Evolutionary conservation across 2,329 filamentous ascomycete genomes (phyloP).

Genomic region (Phialocephala subalpina): DNA sequence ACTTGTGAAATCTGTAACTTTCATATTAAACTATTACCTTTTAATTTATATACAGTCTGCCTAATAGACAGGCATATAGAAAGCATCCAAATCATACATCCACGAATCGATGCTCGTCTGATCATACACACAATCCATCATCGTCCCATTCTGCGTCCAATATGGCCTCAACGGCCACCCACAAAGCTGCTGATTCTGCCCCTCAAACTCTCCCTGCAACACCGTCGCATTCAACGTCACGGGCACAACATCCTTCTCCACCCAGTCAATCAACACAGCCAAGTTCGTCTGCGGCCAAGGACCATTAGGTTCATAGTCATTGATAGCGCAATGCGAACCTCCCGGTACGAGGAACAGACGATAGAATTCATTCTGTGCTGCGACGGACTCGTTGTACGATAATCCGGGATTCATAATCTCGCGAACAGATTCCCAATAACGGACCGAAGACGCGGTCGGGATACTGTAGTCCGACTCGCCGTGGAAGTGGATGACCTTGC

Average conservation of each 20-base stretch:
- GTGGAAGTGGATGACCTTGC: slow-evolving; percentile 66
- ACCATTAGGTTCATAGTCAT: slow-evolving; percentile 50
- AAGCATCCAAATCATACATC: slow-evolving; percentile 38
- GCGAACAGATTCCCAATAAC: slow-evolving; percentile 62
- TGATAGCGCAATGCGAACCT: slow-evolving; percentile 59
- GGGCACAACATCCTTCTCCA: slow-evolving; percentile 62
- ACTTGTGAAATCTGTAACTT: too few species aligned
- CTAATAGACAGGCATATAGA: slow-evolving; percentile 31
- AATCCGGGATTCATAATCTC: slow-evolving; percentile 55
- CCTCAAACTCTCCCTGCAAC: slow-evolving; percentile 41
- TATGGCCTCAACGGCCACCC: slow-evolving; percentile 49
- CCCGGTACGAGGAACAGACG: slow-evolving; percentile 62
- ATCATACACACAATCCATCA: slow-evolving; percentile 41
- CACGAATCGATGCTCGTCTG: slow-evolving; percentile 40
- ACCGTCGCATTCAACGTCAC: slow-evolving; percentile 48
- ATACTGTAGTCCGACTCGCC: slow-evolving; percentile 62
- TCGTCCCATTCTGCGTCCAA: slow-evolving; percentile 37
- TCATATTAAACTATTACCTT: too few species aligned
- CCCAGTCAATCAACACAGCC: slow-evolving; percentile 73
- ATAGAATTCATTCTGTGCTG: slow-evolving; percentile 60
- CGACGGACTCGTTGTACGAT: slow-evolving; percentile 47
- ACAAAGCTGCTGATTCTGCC: slow-evolving; percentile 49
- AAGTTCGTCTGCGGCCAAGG: slow-evolving; percentile 62
- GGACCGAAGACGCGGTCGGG: slow-evolving; percentile 60
- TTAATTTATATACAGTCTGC: too few species aligned